phyloP scores from a whole-genome alignment of 1,284 basidiomycete species.

The Cutaneotrichosporon sp. region DNA sequence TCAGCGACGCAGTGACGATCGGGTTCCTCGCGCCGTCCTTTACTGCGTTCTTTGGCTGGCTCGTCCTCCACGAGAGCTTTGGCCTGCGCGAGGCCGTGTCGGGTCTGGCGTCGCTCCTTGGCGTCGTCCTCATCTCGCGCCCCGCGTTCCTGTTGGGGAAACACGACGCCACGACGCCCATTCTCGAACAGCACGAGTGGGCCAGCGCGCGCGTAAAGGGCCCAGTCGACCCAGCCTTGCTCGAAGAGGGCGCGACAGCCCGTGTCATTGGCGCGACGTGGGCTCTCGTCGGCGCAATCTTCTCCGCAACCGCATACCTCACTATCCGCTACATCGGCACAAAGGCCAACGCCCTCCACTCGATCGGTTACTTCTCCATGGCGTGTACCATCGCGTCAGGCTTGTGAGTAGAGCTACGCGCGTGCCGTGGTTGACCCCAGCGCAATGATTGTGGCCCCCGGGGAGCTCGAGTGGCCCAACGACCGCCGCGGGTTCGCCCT shows the following conservation, averaged over 20 bases:
- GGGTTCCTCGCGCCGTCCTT: slow-evolving; percentile 67
- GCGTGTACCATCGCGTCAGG: slow-evolving; percentile 58
- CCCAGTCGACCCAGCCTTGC: slow-evolving; percentile 14
- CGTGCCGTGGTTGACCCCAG: slow-evolving; percentile 5
- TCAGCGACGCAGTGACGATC: slow-evolving; percentile 70
- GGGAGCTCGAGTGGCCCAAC: slow-evolving; percentile 12
- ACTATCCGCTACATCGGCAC: slow-evolving; percentile 66
- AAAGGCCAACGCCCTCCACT: slow-evolving; percentile 66
- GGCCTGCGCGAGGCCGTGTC: slow-evolving; percentile 58
- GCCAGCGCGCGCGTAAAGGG: not conserved
- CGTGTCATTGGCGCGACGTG: slow-evolving; percentile 32
- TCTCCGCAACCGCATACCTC: slow-evolving; percentile 49
- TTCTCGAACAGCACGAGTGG: slow-evolving; percentile 67
- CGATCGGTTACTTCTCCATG: slow-evolving; percentile 62
- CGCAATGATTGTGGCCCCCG: slow-evolving; percentile 17
- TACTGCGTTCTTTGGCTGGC: slow-evolving; percentile 62
- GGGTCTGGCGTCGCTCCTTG: slow-evolving; percentile 58
- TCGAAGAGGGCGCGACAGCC: slow-evolving; percentile 13
- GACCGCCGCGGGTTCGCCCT: slow-evolving; percentile 15
- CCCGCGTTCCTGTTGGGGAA: slow-evolving; percentile 57
- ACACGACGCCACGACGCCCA: not conserved
- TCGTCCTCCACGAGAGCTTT: slow-evolving; percentile 64
- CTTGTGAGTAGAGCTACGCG: slow-evolving; percentile 37
- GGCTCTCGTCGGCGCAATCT: slow-evolving; percentile 36
- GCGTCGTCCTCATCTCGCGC: slow-evolving; percentile 62